These are phyloP conservation scores for Spiromastix sp. DNA, from an alignment of 2,329 filamentous ascomycete species.

Conservation along the genomic window DNA sequence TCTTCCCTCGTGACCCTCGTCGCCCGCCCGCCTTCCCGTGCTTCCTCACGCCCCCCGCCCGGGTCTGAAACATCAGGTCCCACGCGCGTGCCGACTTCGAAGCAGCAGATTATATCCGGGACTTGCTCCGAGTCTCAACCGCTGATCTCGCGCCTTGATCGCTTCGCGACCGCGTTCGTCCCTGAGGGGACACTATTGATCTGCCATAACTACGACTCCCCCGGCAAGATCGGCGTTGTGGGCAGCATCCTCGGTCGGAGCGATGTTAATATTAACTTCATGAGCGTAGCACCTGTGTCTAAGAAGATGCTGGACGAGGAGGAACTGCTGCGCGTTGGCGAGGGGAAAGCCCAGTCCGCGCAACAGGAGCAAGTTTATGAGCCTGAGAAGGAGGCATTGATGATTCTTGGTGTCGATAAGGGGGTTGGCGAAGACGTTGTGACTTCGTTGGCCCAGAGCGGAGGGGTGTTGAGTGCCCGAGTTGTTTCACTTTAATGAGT, in stretches of 20 bases:
- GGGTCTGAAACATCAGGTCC: constrained; percentile 15
- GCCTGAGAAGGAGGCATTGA: constrained; percentile 57
- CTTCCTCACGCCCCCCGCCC: constrained; percentile 21
- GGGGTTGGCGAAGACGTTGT: constrained; percentile 49
- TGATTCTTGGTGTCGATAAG: constrained; percentile 68
- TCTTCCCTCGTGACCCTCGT: constrained; percentile 61
- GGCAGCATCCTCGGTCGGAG: constrained; percentile 59
- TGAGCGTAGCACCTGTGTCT: constrained; percentile 54
- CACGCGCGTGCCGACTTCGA: constrained; percentile 7
- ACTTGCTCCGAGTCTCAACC: constrained; percentile 26
- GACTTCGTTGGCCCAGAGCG: constrained; percentile 37
- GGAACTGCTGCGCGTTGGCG: constrained; percentile 11
- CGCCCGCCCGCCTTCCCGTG: constrained; percentile 33
- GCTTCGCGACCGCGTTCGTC: constrained; percentile 63
- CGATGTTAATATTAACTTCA: constrained; percentile 69
- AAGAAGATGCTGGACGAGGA: constrained; percentile 12
- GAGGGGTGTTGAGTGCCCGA: constrained; percentile 45
- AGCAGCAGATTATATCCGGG: constrained; percentile 42
- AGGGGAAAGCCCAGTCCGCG: constrained; percentile 15
- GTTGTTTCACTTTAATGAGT: constrained; percentile 41
- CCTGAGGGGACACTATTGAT: constrained; percentile 67
- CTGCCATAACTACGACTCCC: constrained; percentile 69
- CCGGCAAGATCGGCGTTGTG: constrained; percentile 73
- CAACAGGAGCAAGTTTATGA: constrained; percentile 22
- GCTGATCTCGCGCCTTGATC: constrained; percentile 62